Evolutionary conservation across 805 yeast genomes (phyloP).

Genomic region (Sugiyamaella smithiae): DNA sequence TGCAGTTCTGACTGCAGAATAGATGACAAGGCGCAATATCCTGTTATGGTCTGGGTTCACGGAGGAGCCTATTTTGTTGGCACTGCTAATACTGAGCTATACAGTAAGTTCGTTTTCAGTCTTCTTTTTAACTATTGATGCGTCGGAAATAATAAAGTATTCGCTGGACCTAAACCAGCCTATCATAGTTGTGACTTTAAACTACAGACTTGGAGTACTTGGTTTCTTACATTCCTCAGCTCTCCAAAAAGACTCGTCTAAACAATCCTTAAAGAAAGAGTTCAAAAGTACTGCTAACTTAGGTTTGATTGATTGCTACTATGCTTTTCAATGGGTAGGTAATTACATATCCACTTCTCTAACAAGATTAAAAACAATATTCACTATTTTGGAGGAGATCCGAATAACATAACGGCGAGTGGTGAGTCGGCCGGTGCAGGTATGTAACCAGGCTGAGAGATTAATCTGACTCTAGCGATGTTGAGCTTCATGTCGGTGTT

Average conservation of each 20-base stretch:
- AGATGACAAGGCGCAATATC: conserved; percentile 13
- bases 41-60: conserved; percentile 34
- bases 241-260: conserved; percentile 1
- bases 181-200: conserved; percentile 33
- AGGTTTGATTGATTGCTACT: conserved; percentile 38
- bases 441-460: conserved; percentile 8
- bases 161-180: conserved; percentile 10
- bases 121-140: conserved; percentile 18
- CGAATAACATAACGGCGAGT: conserved; percentile 34
- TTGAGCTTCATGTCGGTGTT: conserved; percentile 3
- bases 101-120: background rate
- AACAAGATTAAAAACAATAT: conserved; percentile 30
- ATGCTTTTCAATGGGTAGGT: conserved; percentile 37
- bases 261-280: background rate
- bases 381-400: conserved; percentile 38
- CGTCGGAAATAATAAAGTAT: conserved; percentile 18
- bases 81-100: background rate
- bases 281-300: conserved; percentile 27
- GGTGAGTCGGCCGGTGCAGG: conserved; percentile 41
- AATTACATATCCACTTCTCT: background rate
- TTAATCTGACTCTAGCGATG: background rate
- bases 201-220: conserved; percentile 37
- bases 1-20: conserved; percentile 21
- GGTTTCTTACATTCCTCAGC: conserved; percentile 36
- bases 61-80: conserved; percentile 36